Evolutionary conservation across 768 basidiomycete species (phyloP).

Genomic region (Pleurotus salmoneostramineus): DNA sequence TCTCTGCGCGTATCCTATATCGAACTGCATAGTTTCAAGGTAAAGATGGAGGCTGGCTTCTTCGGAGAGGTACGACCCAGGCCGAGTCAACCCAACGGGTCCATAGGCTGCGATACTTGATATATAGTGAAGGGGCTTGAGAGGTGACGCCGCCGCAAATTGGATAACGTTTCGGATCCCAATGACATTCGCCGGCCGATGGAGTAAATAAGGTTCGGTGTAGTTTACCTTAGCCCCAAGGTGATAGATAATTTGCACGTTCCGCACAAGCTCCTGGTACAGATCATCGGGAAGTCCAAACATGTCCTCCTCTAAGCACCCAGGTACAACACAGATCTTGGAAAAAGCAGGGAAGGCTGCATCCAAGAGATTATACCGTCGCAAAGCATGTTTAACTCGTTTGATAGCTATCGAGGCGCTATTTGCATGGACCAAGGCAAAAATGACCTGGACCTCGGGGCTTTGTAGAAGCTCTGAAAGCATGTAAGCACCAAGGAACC

Average conservation of each 20-base stretch:
- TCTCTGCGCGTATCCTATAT: constrained; percentile 6
- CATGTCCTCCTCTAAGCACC: not conserved
- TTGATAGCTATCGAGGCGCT: not conserved
- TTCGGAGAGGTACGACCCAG: not conserved
- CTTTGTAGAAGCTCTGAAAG: not conserved
- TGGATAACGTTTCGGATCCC: constrained; percentile 3
- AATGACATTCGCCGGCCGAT: constrained; percentile 6
- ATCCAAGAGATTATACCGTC: not conserved
- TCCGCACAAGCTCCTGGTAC: not conserved
- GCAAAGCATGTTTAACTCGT: not conserved
- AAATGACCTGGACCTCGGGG: not conserved
- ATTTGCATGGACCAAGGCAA: not conserved
- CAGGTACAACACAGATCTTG: not conserved
- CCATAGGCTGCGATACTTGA: constrained; percentile 3
- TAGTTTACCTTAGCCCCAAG: constrained; percentile 7
- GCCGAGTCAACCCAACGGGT: not conserved
- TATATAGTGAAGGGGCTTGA: constrained; percentile 3
- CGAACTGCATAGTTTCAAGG: not conserved
- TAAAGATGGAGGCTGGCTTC: not conserved
- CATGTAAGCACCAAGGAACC: constrained; percentile 4
- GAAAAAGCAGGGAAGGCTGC: not conserved
- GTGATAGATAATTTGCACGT: not conserved
- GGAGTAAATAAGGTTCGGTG: constrained; percentile 1
- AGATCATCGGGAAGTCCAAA: not conserved
- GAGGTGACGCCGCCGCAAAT: not conserved